Evolutionary conservation across 805 yeast species (phyloP), one percentile per base, ranked within the genome.

Genomic region (Peterozyma toletana): DNA sequence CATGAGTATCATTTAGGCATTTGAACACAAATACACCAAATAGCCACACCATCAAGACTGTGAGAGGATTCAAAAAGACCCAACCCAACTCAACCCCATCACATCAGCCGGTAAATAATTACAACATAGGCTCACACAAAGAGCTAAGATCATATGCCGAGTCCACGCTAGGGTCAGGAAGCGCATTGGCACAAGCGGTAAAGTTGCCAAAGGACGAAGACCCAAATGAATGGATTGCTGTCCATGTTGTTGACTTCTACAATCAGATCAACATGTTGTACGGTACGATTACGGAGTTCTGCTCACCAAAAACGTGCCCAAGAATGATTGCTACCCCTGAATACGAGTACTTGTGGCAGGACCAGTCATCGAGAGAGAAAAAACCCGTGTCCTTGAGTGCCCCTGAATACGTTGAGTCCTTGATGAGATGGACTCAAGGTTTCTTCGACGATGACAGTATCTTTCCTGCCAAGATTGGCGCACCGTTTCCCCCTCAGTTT

Each of bases 261-360:
- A 90, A 90, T 60, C 99, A 91, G 60, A 83, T 91, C 52, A 91
- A 91, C 64, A 93, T 91, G 99, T 69, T 91, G 7, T 91, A 93
- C 55, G 96, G 97, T 9, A 80, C 97, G 3, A 86, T 93, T 50
- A 91, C 98, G 1, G 96, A 89, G 64, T 90, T 93, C 57, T 93
- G 99, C 62, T 88, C 97, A 0, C 97, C 98, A 2, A 63, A 68
- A n/a, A 76, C 95, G 2, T 93, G 99, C 60, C 98, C 99, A 2
- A 70, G 93, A 46, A 93, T 93, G 99, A 90, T 86, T 45, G 99
- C 99, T 16, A 91, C 98, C 0, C 93, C 84, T 48, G 97, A 90
- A 66, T 91, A 89, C 59, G 99, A 93, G 63, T 93, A 93, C 58
- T 71, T 93, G 47, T 93, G 99, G 99, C 96, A 91, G 60, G 96